Conservation (phyloP, 768 basidiomycete species). For the Amanita molliuscula region DNA sequence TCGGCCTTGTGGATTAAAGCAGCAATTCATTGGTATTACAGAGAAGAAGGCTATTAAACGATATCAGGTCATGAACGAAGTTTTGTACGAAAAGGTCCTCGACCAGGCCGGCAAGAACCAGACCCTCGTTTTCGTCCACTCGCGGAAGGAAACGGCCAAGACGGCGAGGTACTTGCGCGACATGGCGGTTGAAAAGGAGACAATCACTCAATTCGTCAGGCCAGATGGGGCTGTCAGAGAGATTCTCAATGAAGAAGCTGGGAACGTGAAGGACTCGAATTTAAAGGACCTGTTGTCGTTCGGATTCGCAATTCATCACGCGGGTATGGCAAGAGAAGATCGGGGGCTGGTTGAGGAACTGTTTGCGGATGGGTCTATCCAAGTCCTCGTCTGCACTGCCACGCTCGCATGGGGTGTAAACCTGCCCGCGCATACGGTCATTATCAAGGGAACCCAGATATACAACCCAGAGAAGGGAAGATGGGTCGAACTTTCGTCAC, state of each 20-base stretch:
- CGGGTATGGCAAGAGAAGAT: slow-evolving; percentile 90
- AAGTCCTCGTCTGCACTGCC: slow-evolving; percentile 94
- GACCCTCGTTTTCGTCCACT: slow-evolving; percentile 95
- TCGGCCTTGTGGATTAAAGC: slow-evolving; percentile 89
- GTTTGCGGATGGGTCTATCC: slow-evolving; percentile 85
- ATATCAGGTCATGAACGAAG: slow-evolving; percentile 96
- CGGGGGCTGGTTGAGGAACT: slow-evolving; percentile 89
- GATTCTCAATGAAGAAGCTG: slow-evolving; percentile 77
- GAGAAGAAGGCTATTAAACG: slow-evolving; percentile 99
- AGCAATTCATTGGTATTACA: slow-evolving; percentile 95
- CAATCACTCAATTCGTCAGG: slow-evolving; percentile 91
- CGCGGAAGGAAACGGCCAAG: slow-evolving; percentile 96
- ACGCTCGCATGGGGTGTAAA: slow-evolving; percentile 99
- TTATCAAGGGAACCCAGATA: slow-evolving; percentile 99
- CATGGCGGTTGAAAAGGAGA: slow-evolving; percentile 93
- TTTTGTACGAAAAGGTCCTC: slow-evolving; percentile 97
- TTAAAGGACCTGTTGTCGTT: slow-evolving; percentile 88
- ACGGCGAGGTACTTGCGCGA: slow-evolving; percentile 92
- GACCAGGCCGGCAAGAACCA: slow-evolving; percentile 86
- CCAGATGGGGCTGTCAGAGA: slow-evolving; percentile 88
- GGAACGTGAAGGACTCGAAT: slow-evolving; percentile 73
- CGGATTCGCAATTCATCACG: slow-evolving; percentile 96
- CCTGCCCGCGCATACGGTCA: slow-evolving; percentile 92
- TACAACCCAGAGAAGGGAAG: slow-evolving; percentile 98
- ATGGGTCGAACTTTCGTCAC: slow-evolving; percentile 92